Percentiles rank a stretch among this genome's conserved stretches.
Evolutionary conservation across 2,329 filamentous ascomycete species (phyloP).

Genomic region (Pseudogymnoascus sp.): DNA sequence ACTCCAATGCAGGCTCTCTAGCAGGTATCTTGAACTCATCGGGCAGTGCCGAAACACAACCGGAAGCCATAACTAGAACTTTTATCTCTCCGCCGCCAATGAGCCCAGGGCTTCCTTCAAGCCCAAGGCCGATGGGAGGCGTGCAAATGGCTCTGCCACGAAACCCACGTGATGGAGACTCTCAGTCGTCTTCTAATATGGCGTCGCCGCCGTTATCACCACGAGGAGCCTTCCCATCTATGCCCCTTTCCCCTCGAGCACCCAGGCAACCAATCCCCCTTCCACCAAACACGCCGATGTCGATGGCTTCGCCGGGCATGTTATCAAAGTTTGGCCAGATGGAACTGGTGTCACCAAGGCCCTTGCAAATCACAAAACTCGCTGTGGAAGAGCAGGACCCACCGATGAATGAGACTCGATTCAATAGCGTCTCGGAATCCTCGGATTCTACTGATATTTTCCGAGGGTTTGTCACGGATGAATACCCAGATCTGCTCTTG

Average conservation of each 20-base stretch:
- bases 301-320: slow-evolving; percentile 43
- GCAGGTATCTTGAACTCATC: slow-evolving; percentile 42
- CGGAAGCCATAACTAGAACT: slow-evolving; percentile 16
- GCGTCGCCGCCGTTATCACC: slow-evolving; percentile 65
- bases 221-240: slow-evolving; percentile 38
- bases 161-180: slow-evolving; percentile 40
- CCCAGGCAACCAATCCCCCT: slow-evolving; percentile 67
- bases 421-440: slow-evolving; percentile 15
- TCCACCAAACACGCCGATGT: slow-evolving; percentile 60
- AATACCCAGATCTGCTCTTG: slow-evolving; percentile 78
- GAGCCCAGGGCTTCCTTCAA: slow-evolving; percentile 53
- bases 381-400: slow-evolving; percentile 22
- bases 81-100: slow-evolving; percentile 39
- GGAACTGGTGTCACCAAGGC: slow-evolving; percentile 34
- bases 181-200: slow-evolving; percentile 34
- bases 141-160: slow-evolving; percentile 52
- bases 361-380: slow-evolving; percentile 34
- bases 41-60: slow-evolving; percentile 21
- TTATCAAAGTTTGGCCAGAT: slow-evolving; percentile 27
- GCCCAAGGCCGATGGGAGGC: slow-evolving; percentile 51
- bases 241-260: slow-evolving; percentile 63
- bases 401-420: slow-evolving; percentile 16
- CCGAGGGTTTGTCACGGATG: slow-evolving; percentile 71
- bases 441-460: slow-evolving; percentile 49
- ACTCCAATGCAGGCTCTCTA: slow-evolving; percentile 40